These are phyloP conservation scores for Filosporella fistucella DNA, from an alignment of 495 filamentous ascomycete species.

Conservation along the genomic window DNA sequence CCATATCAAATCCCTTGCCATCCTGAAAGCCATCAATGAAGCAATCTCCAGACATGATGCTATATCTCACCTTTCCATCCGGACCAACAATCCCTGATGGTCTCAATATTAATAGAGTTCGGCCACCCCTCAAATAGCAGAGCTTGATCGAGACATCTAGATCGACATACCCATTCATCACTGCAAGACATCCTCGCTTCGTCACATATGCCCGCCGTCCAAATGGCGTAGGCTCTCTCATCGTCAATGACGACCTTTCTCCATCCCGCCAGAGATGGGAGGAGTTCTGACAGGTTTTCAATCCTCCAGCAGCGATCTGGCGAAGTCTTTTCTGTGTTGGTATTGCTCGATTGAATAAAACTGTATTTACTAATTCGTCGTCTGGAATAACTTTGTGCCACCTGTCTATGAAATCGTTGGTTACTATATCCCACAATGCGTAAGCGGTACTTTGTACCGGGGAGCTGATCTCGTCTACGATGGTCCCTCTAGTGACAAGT, in stretches of 20 bases:
- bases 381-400: background rate
- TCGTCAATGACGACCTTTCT: no score
- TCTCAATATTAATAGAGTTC: background rate
- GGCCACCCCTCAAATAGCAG: background rate
- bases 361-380: background rate
- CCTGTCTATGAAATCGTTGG: background rate
- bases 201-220: no score
- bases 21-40: slow-evolving; percentile 6
- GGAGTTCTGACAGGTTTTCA: background rate
- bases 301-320: background rate
- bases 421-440: no score
- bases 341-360: background rate
- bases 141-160: background rate
- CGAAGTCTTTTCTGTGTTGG: background rate
- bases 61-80: background rate
- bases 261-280: slow-evolving; percentile 5
- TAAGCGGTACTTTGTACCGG: no score
- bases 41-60: slow-evolving; percentile 1
- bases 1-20: slow-evolving; percentile 1
- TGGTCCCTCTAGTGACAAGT: no score
- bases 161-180: background rate
- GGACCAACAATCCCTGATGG: background rate
- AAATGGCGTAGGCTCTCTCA: no score
- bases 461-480: no score
- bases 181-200: background rate